Conservation (phyloP, 2,329 filamentous ascomycete species). For the Pleurostoma richardsiae region DNA sequence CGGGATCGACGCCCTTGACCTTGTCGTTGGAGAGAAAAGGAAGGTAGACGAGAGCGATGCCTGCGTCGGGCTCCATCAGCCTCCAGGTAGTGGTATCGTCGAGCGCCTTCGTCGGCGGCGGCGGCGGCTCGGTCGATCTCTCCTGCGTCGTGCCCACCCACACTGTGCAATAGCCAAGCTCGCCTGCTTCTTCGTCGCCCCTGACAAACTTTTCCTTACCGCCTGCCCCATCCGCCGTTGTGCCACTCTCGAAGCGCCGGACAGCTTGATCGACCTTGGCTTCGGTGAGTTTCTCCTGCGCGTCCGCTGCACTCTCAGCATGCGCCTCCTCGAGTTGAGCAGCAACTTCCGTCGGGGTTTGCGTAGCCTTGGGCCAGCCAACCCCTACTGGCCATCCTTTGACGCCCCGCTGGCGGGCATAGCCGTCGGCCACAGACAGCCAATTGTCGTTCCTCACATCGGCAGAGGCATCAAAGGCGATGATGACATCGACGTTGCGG, state of each 20-base stretch:
- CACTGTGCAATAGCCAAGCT: constrained; percentile 86
- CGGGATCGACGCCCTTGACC: constrained; percentile 77
- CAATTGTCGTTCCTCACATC: constrained; percentile 94
- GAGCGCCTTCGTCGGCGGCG: constrained; percentile 43
- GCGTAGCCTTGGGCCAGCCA: constrained; percentile 75
- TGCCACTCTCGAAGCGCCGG: constrained; percentile 19
- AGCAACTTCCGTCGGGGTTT: constrained; percentile 54
- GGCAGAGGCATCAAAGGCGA: constrained; percentile 91
- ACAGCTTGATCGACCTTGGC: constrained; percentile 47
- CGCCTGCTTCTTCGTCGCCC: constrained; percentile 41
- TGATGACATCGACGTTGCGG: constrained; percentile 79
- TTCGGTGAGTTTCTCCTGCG: constrained; percentile 56
- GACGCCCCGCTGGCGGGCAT: constrained; percentile 82
- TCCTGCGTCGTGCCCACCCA: constrained; percentile 89
- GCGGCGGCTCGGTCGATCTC: constrained; percentile 51
- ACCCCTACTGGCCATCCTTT: constrained; percentile 92
- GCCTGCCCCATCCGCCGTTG: constrained; percentile 14
- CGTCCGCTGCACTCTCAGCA: constrained; percentile 53
- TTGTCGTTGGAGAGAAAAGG: constrained; percentile 81
- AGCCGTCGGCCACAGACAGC: constrained; percentile 91
- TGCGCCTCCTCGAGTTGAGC: constrained; percentile 65
- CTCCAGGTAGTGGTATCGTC: constrained; percentile 63
- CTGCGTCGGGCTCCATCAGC: constrained; percentile 71
- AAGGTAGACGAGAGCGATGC: constrained; percentile 85
- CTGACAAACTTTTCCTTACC: constrained; percentile 26